Percentiles rank a stretch among this genome's conserved stretches.
Conservation (phyloP, 176 grass and related monocot genomes). For the Saccharum officinarum region DNA sequence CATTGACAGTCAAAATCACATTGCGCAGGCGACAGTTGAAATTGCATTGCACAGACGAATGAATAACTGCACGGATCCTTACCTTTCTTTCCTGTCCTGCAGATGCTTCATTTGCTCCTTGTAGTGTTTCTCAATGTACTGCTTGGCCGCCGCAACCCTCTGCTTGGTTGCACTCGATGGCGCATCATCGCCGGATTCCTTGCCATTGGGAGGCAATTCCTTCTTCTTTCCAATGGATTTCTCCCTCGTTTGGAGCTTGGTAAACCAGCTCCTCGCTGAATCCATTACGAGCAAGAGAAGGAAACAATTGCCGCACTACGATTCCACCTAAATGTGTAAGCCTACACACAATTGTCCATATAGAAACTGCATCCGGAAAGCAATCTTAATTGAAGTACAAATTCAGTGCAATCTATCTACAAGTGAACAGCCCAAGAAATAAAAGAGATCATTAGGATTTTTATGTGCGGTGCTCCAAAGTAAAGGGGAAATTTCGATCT, state of each 20-base stretch:
- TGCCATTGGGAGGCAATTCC: constrained; percentile 69
- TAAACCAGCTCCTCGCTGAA: constrained; percentile 92
- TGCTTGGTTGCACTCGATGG: constrained; percentile 87
- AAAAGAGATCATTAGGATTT: not conserved
- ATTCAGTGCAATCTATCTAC: constrained; percentile 8
- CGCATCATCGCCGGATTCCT: constrained; percentile 57
- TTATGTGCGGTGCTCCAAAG: constrained; percentile 20
- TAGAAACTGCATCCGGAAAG: constrained; percentile 19
- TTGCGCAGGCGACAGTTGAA: too few species aligned
- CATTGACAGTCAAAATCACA: too few species aligned
- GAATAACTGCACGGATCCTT: not conserved
- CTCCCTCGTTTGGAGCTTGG: constrained; percentile 85
- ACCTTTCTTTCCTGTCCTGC: constrained; percentile 91
- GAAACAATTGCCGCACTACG: not conserved
- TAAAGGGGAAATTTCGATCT: constrained; percentile 26
- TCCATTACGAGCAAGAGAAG: constrained; percentile 52
- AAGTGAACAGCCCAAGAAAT: not conserved
- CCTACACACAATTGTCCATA: constrained; percentile 19
- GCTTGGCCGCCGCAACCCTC: constrained; percentile 70
- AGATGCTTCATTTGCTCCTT: constrained; percentile 93
- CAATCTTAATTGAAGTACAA: not conserved
- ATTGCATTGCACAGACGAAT: too few species aligned
- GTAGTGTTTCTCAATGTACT: constrained; percentile 98
- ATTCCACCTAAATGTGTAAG: not conserved
- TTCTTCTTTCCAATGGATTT: constrained; percentile 82